Base-by-base conservation (phyloP, 2,329 filamentous ascomycete genomes). In the Pestalotiopsis sp. region DNA sequence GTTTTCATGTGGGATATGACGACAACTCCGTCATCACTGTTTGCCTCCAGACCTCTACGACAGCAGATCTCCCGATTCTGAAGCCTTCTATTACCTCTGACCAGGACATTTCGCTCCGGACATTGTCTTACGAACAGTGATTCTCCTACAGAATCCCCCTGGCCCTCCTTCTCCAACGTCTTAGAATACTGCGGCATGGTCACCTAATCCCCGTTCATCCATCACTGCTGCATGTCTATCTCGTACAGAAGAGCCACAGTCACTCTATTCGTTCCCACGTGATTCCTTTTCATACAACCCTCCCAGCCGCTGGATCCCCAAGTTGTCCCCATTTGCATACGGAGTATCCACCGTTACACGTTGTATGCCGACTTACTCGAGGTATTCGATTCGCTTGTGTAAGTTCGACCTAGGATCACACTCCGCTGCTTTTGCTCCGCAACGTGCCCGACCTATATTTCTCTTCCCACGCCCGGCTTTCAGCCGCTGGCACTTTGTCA, bases 331-430 rank as follows among this genome's bases (percentile, higher is more conserved):
- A 36, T 62, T 36, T 23, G 20, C 23, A 27, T 59, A 9, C 57
- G 5, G 14, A 59, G 57, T 59, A 39, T 36, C 59, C 59, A 62
- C 59, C 31, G 36, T 62, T 59, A 52, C 59, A 39, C 27, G 17
- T 62, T 62, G 59, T 36, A 62, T 62, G 59, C 59, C 59, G 57
- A 39, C 14, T 67, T 71, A 73, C 39, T 77, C 77, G 76, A 57
- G 59, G 64, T 31, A 67, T 38, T 52, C 62, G 52, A 66, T 71
- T 68, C 70, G 64, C 31, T 62, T 39, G 27, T 36, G 27, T 39
- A 39, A 20, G 27, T 62, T 62, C 20, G 59, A 36, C n/a, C 59
- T 36, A 20, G 59, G 31, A 20, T 36, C 38, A 36, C 59, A 31
- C 69, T 65, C 58, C 56, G 56, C 20, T 63, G 25, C 65, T 70